Evolutionary conservation across 345 rosid species (phyloP), one percentile per base, ranked within the genome.

Genomic region (Sapria himalayana): DNA sequence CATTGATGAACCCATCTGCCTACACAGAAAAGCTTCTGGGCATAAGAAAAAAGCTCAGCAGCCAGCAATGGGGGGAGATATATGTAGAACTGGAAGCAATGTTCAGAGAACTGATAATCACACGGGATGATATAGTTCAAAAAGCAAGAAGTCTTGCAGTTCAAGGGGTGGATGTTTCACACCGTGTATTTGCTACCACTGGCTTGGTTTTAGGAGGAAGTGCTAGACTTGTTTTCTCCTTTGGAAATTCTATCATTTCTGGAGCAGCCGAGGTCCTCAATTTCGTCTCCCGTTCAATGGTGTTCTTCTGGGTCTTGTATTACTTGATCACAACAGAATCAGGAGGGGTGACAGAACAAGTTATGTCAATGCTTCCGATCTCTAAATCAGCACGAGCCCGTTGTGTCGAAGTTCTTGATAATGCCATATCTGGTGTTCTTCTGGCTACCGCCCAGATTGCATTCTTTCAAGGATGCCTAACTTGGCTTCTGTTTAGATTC

Each of bases 191-290:
- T 51, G 59, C 81, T 2, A 71, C 81, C 35, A 60, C 93, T 25
- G 92, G 86, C 12, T 79, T 92, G 2, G 65, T 89, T 19, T 61
- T 89, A 39, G 92, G 93, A 4, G 64, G 77, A 0, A 62, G 93
- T 1, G 76, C 92, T 3, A 89, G 74, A 59, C 22, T 89, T 18
- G 24, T 77, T 58, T 37, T 82, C 49, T 65, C 81, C 11, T 25
- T 74, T 0, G 91, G 92, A 41, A 65, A 61, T 60, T 74, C 72
- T 5, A 72, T 89, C 7, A 54, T 82, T 25, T 76, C 66, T 2
- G 95, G 98, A 46, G 95, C 98, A 4, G 77, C 98, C 3, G 98
- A 89, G 67, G 78, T 89, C 32, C 65, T 79, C 62, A 82, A 89
- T 44, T 89, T 89, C 47, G 65, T 82, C 24, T 82, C 93, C 19